Percentiles rank a stretch among this genome's conserved stretches.
Evolutionary conservation across 768 basidiomycete species (phyloP).

Genomic region (Auriscalpium microsporum): DNA sequence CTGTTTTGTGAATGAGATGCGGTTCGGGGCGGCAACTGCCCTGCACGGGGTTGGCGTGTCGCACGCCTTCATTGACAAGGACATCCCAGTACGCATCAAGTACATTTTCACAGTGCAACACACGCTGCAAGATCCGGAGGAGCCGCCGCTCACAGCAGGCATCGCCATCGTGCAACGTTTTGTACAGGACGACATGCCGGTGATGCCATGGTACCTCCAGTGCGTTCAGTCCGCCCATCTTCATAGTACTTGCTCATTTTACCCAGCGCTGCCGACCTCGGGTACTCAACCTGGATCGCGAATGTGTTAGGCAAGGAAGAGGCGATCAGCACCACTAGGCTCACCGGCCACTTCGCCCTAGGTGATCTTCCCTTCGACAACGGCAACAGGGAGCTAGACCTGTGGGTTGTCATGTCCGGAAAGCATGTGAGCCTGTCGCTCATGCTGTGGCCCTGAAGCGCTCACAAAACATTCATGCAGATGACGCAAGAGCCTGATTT

Average conservation of each 20-base stretch:
- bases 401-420: too few relatives aligned
- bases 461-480: too few relatives aligned
- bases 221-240: background rate
- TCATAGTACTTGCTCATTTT: background rate
- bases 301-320: background rate
- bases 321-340: background rate
- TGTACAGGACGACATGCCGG: background rate
- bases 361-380: background rate
- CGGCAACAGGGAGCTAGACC: too few relatives aligned
- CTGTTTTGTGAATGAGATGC: background rate
- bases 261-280: background rate
- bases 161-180: background rate
- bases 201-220: background rate
- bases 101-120: background rate
- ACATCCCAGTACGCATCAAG: background rate
- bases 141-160: background rate
- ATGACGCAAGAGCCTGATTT: too few relatives aligned
- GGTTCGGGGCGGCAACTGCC: background rate
- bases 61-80: background rate
- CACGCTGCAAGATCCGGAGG: background rate
- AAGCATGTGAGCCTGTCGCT: too few relatives aligned
- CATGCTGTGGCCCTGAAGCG: too few relatives aligned
- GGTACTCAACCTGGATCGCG: background rate
- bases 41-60: background rate
- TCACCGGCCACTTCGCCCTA: background rate